A percentile compares a stretch with the other conserved stretches of the same genome.
These are phyloP conservation scores for Salix caprea DNA, from an alignment of 345 rosid genomes.

Conservation along the genomic window DNA sequence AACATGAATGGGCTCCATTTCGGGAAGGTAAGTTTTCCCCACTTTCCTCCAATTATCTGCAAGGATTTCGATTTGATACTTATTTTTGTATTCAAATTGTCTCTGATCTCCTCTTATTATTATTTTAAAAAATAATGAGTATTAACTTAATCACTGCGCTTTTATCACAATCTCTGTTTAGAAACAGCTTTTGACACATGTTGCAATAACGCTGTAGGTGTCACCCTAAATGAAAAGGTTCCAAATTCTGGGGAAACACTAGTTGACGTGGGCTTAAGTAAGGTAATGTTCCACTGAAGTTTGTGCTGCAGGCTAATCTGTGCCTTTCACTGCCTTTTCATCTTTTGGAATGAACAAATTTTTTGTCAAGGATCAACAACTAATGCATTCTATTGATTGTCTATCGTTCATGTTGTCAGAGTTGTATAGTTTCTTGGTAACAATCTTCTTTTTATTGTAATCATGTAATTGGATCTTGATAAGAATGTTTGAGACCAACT, in stretches of 20 bases:
- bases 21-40: constrained; percentile 62
- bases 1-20: constrained; percentile 87
- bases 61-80: background rate
- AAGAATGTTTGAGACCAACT: background rate
- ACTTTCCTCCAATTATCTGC: background rate
- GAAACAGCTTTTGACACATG: constrained; percentile 3
- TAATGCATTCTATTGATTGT: background rate
- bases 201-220: constrained; percentile 45
- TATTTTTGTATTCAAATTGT: background rate
- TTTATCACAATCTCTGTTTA: background rate
- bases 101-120: background rate
- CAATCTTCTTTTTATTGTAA: background rate
- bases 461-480: background rate
- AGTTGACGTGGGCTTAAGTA: constrained; percentile 86
- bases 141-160: background rate
- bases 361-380: background rate
- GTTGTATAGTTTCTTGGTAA: background rate
- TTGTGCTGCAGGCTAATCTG: background rate
- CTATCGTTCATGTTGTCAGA: background rate
- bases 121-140: background rate
- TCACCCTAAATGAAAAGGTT: constrained; percentile 54
- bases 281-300: constrained; percentile 35
- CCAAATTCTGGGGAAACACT: constrained; percentile 45
- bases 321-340: background rate
- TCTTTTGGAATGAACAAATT: background rate